Evolutionary conservation across 1,284 basidiomycete species (phyloP), one percentile per base, ranked within the genome.

Genomic region (Ustilago trichophora): DNA sequence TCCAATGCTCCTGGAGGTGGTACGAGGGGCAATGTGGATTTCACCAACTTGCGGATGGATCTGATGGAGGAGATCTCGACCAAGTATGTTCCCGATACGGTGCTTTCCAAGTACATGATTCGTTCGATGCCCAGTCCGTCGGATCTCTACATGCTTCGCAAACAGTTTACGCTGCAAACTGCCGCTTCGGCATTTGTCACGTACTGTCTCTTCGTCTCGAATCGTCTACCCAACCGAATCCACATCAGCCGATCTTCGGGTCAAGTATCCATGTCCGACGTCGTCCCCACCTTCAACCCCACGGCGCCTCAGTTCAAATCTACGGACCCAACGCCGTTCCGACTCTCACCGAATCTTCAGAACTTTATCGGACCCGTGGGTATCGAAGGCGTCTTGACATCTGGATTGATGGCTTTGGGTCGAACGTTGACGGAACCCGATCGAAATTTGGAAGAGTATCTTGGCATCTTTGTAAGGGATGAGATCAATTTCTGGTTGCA

Each of bases 341-440:
- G 96, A 10, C 88, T 97, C 71, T 97, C 93, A 11, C 94, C 94
- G 3, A 98, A 97, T 82, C 88, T 99, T 84, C 97, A 99, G 82
- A 86, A 88, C 75, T 96, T 98, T 83, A 84, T 98, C 45, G 93
- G 91, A 0, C 90, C 91, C 2, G 87, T 92, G 44, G 90, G 92
- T 31, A 91, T 90, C 11, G 97, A 99, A 82, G 96, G 95, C 15
- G 83, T 97, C 26, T 84, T 98, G 45, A 89, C 91, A 0, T 87
- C 91, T 9, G 88, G 90, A 1, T 88, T 97, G 29, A 91, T 97
- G 85, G 91, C 95, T 0, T 92, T 98, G 43, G 94, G 90, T 2
- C 86, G 93, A 47, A 90, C 89, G 55, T 84, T 99, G 41, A 94
- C 92, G 3, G 90, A 94, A 77, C 93, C 93, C 15, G 93, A 98